Percentiles rank a stretch among this genome's conserved stretches.
These are phyloP conservation scores for Venturia aucupariae DNA, from an alignment of 2,329 filamentous ascomycete genomes.

Conservation along the genomic window DNA sequence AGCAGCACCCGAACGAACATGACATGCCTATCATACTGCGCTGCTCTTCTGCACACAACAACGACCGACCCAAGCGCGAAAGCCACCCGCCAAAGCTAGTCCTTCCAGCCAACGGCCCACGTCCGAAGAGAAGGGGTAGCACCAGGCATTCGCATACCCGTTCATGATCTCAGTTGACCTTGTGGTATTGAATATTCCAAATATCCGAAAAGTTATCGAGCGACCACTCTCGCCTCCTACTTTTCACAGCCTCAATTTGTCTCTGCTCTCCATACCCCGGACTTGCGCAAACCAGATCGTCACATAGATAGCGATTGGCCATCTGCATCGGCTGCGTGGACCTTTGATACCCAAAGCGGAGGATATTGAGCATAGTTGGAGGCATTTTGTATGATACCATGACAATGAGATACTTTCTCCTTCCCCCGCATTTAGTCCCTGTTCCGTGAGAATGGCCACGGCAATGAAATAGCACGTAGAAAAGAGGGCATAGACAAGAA, in stretches of 20 bases:
- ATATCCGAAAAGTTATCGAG: slow-evolving; percentile 89
- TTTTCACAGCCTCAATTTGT: not conserved
- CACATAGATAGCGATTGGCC: not conserved
- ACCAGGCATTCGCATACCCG: slow-evolving; percentile 53
- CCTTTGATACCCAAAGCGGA: not conserved
- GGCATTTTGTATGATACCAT: not conserved
- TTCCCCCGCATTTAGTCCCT: not conserved
- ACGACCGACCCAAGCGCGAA: not conserved
- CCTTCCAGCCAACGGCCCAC: not conserved
- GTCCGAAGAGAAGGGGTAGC: not conserved
- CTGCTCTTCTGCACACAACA: not conserved
- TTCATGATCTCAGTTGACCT: slow-evolving; percentile 86
- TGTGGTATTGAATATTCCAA: slow-evolving; percentile 85
- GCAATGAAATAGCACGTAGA: not conserved
- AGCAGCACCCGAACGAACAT: not conserved
- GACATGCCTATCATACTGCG: not conserved
- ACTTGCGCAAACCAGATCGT: not conserved
- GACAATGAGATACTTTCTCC: not conserved
- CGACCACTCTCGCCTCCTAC: slow-evolving; percentile 46
- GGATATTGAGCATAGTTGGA: not conserved
- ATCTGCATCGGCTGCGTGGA: not conserved
- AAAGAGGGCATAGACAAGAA: not conserved
- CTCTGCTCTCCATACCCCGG: not conserved
- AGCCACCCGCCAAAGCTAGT: not conserved
- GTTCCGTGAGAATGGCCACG: not conserved